phyloP scores from a whole-genome alignment of 495 filamentous ascomycete genomes.

The Podospora tetraspora region DNA sequence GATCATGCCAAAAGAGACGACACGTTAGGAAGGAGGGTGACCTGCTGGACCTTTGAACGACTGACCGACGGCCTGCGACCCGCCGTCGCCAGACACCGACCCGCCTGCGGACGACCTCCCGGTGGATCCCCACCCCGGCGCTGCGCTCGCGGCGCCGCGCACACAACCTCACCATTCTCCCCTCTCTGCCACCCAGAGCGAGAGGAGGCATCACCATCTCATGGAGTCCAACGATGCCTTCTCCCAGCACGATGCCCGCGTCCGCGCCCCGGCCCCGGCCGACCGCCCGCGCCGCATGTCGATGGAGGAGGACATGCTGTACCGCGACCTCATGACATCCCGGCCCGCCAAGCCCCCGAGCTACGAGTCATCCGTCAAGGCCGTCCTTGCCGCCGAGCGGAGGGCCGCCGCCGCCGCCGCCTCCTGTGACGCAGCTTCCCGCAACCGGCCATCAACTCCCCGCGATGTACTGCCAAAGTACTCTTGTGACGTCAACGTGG shows the following conservation, averaged over 20 bases:
- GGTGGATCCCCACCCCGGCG: conserved; percentile 4
- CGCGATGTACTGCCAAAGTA: conserved; percentile 48
- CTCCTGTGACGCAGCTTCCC: neutral
- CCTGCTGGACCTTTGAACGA: neutral
- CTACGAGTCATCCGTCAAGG: conserved; percentile 33
- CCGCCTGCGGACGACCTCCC: conserved; percentile 8
- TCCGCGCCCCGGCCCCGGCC: conserved; percentile 18
- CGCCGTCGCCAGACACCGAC: neutral
- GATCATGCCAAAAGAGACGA: conserved; percentile 10
- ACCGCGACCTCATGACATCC: conserved; percentile 33
- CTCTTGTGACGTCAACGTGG: conserved; percentile 48
- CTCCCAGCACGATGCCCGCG: conserved; percentile 27
- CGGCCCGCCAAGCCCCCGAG: conserved; percentile 34
- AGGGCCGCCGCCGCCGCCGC: conserved; percentile 27
- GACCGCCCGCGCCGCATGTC: conserved; percentile 34
- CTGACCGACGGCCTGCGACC: conserved; percentile 5
- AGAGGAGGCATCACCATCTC: conserved; percentile 17
- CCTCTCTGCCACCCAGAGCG: neutral
- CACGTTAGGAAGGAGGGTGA: conserved; percentile 12
- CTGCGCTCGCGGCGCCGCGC: neutral
- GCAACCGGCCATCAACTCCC: neutral
- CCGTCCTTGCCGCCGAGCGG: conserved; percentile 30
- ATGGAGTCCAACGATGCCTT: conserved; percentile 32
- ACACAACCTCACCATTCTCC: neutral
- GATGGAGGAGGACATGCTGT: conserved; percentile 38